Conservation (phyloP, 2,329 filamentous ascomycete species). For the Exutisphaerella laricina region DNA sequence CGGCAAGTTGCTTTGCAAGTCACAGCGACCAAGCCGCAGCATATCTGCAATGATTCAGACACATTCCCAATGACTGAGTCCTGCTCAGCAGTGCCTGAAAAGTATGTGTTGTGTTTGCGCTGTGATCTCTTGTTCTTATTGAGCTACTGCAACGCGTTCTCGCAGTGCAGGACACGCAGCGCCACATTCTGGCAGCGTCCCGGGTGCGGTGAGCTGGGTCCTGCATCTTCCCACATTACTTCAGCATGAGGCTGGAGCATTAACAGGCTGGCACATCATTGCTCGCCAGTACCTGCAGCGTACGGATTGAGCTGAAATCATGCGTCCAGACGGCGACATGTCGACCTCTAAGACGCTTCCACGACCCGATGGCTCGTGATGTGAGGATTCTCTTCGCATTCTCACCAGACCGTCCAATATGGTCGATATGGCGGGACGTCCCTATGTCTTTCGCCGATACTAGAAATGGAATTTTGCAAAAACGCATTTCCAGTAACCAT, state of each 20-base stretch:
- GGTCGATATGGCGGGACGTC: background rate
- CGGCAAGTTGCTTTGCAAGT: background rate
- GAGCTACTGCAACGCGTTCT: conserved; percentile 8
- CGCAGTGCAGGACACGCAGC: conserved; percentile 5
- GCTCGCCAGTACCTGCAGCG: background rate
- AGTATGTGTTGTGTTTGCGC: background rate
- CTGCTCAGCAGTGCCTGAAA: background rate
- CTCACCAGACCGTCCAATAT: background rate
- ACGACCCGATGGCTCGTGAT: background rate
- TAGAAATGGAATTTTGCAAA: no score
- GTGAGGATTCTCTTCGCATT: background rate
- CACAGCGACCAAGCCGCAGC: background rate
- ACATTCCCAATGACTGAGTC: background rate
- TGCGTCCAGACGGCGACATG: background rate
- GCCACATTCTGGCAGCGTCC: conserved; percentile 8
- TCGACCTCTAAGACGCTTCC: background rate
- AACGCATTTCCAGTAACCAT: no score
- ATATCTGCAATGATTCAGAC: background rate
- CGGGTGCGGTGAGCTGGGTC: background rate
- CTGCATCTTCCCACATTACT: background rate
- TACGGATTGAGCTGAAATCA: background rate
- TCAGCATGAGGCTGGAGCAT: background rate
- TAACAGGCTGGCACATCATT: background rate
- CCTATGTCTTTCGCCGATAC: no score
- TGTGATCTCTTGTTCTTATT: background rate